phyloP scores from a whole-genome alignment of 148 eudicot species.

The Camellia lanceoleosa region DNA sequence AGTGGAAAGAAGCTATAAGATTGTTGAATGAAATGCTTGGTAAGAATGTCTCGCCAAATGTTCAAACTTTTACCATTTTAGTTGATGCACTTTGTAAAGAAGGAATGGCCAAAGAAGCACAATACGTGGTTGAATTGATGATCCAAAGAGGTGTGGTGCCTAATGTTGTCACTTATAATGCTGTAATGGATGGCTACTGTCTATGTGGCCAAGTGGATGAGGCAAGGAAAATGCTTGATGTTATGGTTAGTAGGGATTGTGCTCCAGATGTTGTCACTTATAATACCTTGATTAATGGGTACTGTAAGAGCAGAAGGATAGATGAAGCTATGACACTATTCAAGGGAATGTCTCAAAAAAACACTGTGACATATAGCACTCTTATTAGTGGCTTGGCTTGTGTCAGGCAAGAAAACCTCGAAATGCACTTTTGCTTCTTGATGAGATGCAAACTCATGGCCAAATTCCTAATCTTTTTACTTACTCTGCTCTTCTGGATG shows the following conservation, averaged over 20 bases:
- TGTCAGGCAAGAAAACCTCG: not conserved
- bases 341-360: not conserved
- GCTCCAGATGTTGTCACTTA: not conserved
- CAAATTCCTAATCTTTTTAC: too few relatives aligned
- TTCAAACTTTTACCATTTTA: too few relatives aligned
- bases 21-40: too few relatives aligned
- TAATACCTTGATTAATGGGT: not conserved
- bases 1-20: too few relatives aligned
- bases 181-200: conserved; percentile 6
- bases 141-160: conserved; percentile 14
- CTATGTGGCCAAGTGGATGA: not conserved
- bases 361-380: not conserved
- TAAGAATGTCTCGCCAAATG: too few relatives aligned
- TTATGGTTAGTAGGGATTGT: not conserved
- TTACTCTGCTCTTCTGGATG: too few relatives aligned
- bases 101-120: not conserved
- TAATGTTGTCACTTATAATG: not conserved
- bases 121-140: not conserved
- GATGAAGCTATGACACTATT: conserved; percentile 6
- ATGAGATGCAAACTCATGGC: not conserved
- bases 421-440: not conserved
- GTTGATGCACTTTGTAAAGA: too few relatives aligned
- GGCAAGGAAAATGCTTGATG: conserved; percentile 8
- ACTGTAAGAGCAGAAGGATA: conserved; percentile 3
- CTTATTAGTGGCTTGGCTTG: conserved; percentile 11